Evolutionary conservation across 2,329 filamentous ascomycete species (phyloP), one percentile per base, ranked within the genome.

Genomic region (Neurospora sp.): DNA sequence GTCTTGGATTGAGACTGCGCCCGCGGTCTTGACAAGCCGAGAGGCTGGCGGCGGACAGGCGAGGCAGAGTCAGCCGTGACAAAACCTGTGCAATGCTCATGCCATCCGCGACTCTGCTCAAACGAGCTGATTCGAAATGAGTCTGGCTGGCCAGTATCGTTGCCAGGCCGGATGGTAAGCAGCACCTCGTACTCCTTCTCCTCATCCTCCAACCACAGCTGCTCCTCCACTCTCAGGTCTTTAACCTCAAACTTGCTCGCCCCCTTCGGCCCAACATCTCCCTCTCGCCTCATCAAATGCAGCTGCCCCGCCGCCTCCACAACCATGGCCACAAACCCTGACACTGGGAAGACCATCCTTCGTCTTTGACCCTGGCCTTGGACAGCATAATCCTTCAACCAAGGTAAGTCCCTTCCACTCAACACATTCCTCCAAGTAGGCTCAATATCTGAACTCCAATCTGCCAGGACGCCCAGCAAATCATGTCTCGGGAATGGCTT

Each of bases 311-410:
- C 73, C 0, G 78, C 79, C 72, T 80, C 78, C 15, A 78, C 71
- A 41, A 75, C 77, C 80, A 85, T 82, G 46, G 81, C 80, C 8
- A 82, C 74, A 52, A 80, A 80, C 28, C 82, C 83, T 1, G 81
- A 77, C 28, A 80, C 79, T 23, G 84, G 82, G 72, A 82, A 85
- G 68, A 84, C 80, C 67, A 80, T 80, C 68, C 82, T 80, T 3
- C 28, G 52, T 33, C 15, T 17, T 62, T 62, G 52, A 36, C 52
- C 52, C 6, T 62, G 23, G 72, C 80, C 83, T 70, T 84, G 81
- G 76, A 85, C 81, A 57, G 77, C 74, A 77, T 85, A 84, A 71
- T 85, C 83, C 67, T 82, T 79, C 17, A 84, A 80, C 74, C 85
- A 86, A 36, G 85, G 81, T 12, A 81, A 68, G 66, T 80, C 78